Evolutionary conservation across 1,284 basidiomycete species (phyloP), one percentile per base, ranked within the genome.

Genomic region (Sanghuangporus baumii): DNA sequence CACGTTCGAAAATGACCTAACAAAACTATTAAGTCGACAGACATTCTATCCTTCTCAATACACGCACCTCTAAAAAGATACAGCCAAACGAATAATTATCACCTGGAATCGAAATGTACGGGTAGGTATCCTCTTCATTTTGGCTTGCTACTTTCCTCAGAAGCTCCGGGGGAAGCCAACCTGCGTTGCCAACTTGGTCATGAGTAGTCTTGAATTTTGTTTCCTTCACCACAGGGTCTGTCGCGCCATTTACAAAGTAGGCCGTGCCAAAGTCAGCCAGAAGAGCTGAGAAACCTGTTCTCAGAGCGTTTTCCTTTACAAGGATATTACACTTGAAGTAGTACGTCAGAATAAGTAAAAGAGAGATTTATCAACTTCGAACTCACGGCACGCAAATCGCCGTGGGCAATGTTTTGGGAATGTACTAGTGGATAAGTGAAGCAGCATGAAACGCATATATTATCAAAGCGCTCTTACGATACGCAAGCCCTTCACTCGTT

Each of bases 81-180:
- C 60, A 61, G 12, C 60, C 60, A 37, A 61, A 61, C 2, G 60
- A 20, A 47, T 61, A 61, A 2, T 57, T 23, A 31, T 61, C 60
- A 9, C 54, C 41, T 18, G 60, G 47, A 48, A 11, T 26, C 3
- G 37, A 46, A 11, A 36, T 6, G 20, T 20, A 48, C 5, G 23
- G n/a, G 54, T 31, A 36, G 20, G 11, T 4, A 3, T 48, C 14
- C 23, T 23, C 47, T 7, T 20, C 47, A 7, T 3, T 5, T 7
- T 23, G 14, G 6, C 14, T 16, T 2, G 47, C n/a, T 48, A 7
- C 47, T 2, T 48, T 48, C 6, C 14, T 48, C 47, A 48, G 20
- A 47, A 46, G 57, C 43, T 60, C 59, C 2, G 59, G 59, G 7
- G 59, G 18, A n/a, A 60, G 20, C 60, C 60, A 61, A 6, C 38